phyloP scores from a whole-genome alignment of 805 yeast species.

The Pichia gijzeniarum region DNA sequence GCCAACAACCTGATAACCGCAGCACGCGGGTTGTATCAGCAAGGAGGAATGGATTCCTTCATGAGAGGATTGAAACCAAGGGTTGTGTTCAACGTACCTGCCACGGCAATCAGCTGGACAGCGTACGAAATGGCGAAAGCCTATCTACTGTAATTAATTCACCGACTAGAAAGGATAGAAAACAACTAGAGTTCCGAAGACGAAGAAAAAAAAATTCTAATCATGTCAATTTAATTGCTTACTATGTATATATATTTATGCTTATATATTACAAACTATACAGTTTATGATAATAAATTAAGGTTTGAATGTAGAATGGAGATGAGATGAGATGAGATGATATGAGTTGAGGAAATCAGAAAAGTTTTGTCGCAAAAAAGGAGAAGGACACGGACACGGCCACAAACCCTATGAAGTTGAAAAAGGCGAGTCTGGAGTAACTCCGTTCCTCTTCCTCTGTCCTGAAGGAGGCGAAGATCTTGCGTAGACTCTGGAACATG shows the following conservation, averaged over 20 bases:
- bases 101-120: constrained; percentile 97
- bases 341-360: not conserved
- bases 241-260: constrained; percentile 4
- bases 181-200: too few relatives aligned
- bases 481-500: constrained; percentile 69
- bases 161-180: not conserved
- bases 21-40: constrained; percentile 54
- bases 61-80: constrained; percentile 85
- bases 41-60: constrained; percentile 63
- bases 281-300: too few relatives aligned
- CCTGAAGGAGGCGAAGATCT: constrained; percentile 75
- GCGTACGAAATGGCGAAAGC: constrained; percentile 95
- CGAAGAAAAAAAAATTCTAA: not conserved
- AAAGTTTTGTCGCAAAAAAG: constrained; percentile 28
- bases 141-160: constrained; percentile 35
- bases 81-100: constrained; percentile 86
- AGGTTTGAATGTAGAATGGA: not conserved
- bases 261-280: not conserved
- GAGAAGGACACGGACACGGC: constrained; percentile 79
- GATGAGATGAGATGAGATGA: not conserved
- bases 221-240: not conserved
- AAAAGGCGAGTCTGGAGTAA: constrained; percentile 71
- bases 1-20: constrained; percentile 69
- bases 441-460: constrained; percentile 80
- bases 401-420: constrained; percentile 70